These are phyloP conservation scores for Nannochloropsis salina DNA, from an alignment of 108 stramenopile species.

Conservation along the genomic window DNA sequence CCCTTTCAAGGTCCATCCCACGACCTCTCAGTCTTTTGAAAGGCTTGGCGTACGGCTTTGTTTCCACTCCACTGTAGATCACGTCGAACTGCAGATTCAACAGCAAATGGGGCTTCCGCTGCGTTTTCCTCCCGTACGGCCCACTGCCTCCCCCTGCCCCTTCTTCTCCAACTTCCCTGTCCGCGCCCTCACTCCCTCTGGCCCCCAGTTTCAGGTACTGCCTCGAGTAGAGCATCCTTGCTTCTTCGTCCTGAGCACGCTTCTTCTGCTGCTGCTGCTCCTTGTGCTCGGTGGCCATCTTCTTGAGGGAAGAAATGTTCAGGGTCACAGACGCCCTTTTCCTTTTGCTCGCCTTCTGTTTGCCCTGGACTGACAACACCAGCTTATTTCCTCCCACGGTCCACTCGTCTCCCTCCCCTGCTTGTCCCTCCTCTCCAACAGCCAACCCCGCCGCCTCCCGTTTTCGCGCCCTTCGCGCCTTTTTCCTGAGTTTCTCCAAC, in stretches of 20 bases:
- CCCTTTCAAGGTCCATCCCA: background rate
- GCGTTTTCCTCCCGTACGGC: background rate
- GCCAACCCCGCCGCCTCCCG: background rate
- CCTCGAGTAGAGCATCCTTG: background rate
- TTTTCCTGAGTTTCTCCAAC: background rate
- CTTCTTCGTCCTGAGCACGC: background rate
- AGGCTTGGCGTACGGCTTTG: background rate
- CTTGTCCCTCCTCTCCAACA: background rate
- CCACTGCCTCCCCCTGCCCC: background rate
- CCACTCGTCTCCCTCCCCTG: background rate
- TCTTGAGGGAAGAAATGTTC: background rate
- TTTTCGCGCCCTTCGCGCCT: background rate
- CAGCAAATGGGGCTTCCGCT: background rate
- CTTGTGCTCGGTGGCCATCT: slow-evolving; percentile 4
- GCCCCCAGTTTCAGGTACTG: background rate
- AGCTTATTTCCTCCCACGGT: background rate
- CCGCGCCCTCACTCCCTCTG: background rate
- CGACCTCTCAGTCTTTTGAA: background rate
- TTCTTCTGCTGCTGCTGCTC: background rate
- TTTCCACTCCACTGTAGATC: background rate
- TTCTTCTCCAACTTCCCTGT: background rate
- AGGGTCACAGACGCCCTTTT: background rate
- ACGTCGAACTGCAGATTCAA: background rate
- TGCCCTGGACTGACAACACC: background rate
- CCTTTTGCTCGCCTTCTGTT: background rate